phyloP scores from a whole-genome alignment of 192 early-diverging fungal genomes.

The Backusella parvicylindrica region DNA sequence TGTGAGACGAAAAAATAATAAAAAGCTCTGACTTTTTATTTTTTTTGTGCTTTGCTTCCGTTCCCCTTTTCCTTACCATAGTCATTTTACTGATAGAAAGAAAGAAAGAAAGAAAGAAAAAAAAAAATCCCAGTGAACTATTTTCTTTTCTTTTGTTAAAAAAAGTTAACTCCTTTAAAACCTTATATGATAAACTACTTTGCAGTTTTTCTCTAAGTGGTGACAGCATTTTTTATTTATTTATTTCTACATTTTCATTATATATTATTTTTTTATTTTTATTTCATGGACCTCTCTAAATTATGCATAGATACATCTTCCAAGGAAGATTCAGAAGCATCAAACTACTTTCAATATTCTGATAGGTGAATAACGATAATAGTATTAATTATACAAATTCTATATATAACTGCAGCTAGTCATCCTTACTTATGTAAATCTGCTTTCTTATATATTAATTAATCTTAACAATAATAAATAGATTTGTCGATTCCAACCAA shows the following conservation, averaged over 20 bases:
- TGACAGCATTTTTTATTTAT: background rate
- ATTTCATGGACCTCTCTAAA: background rate
- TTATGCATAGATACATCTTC: background rate
- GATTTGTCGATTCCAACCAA: background rate
- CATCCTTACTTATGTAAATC: background rate
- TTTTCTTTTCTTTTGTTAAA: background rate
- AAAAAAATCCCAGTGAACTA: background rate
- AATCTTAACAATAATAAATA: background rate
- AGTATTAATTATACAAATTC: background rate
- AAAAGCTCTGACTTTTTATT: background rate
- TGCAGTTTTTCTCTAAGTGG: background rate
- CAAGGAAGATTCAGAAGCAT: background rate
- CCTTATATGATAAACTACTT: background rate
- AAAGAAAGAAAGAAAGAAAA: background rate
- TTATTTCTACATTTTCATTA: background rate
- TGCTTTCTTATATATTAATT: background rate
- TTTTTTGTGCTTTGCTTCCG: background rate
- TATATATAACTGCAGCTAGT: background rate
- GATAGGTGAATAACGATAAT: background rate
- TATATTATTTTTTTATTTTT: background rate
- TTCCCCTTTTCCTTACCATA: background rate
- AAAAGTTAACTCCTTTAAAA: background rate
- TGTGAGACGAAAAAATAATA: background rate
- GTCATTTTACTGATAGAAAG: background rate
- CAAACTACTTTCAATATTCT: background rate